Evolutionary conservation across 441 rosid genomes (phyloP), one percentile per base, ranked within the genome.

Genomic region (Arabidopsis hybrid): DNA sequence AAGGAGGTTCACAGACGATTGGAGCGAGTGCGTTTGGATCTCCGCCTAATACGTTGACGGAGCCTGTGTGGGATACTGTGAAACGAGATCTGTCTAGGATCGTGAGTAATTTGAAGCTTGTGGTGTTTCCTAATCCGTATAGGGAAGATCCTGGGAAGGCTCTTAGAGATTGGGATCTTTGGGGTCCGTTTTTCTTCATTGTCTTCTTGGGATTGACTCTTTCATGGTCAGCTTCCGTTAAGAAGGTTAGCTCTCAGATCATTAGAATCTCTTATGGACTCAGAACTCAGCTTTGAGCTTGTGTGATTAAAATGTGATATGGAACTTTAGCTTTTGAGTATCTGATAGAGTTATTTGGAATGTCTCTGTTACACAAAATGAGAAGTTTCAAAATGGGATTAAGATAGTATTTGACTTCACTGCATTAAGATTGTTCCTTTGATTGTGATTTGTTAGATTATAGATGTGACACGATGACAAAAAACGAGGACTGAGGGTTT

Each of bases 151-250:
- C 98, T 0, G 97, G 97, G 17, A 91, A 91, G 85, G 98, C 97
- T 1, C 78, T 92, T 71, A 81, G 97, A 68, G 98, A 92, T 85
- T 95, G 98, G 99, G 99, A 92, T 87, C 89, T 95, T 0, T 92
- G 99, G 96, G 96, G 99, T 0, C 99, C 97, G 0, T 92, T 92
- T 74, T 95, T 95, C 91, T 92, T 92, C 77, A 90, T 95, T 14
- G 97, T 95, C 31, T 93, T 93, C 76, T 71, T 91, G 57, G 98
- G 98, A 0, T 92, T 95, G 29, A 73, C 85, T 58, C 96, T 95
- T 14, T 95, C 99, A 0, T 95, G 92, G 91, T 79, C 93, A 86
- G 26, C 79, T 95, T 29, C 69, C 79, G 8, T 88, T 4, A 85
- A 87, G 82, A 93, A 93, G 96, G 96, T 87, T 57, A 47, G 50